A percentile compares a stretch with the other conserved stretches of the same genome.
These are phyloP conservation scores for Clarireedia monteithiana DNA, from an alignment of 2,329 filamentous ascomycete genomes.

Conservation along the genomic window DNA sequence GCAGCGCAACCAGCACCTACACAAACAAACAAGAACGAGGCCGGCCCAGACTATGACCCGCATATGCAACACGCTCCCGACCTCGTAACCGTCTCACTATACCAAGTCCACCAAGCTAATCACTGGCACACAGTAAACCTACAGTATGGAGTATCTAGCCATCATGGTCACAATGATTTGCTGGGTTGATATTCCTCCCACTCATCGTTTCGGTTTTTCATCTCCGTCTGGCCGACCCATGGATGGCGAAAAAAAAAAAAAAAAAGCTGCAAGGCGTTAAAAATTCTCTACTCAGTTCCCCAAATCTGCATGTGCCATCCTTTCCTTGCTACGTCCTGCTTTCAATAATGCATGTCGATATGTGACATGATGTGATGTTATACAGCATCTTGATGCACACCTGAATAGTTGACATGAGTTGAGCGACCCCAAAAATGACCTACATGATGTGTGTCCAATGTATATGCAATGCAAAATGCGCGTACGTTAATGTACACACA, in stretches of 20 bases:
- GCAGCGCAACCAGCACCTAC: background rate
- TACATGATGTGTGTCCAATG: background rate
- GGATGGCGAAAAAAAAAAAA: too few relatives aligned
- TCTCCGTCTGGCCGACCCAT: too few relatives aligned
- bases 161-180: background rate
- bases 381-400: background rate
- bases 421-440: conserved; percentile 7
- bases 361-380: background rate
- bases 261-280: background rate
- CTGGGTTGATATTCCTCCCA: too few relatives aligned
- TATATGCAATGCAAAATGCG: background rate
- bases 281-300: background rate
- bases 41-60: background rate
- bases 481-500: background rate
- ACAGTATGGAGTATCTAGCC: too few relatives aligned
- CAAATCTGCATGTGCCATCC: background rate
- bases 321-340: background rate
- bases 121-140: too few relatives aligned
- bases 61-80: background rate
- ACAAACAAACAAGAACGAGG: background rate
- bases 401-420: background rate
- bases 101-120: background rate
- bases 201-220: too few relatives aligned
- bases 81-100: background rate
- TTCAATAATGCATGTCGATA: too few relatives aligned